These are phyloP conservation scores for Sideroxylon spinosum DNA, from an alignment of 179 eudicot species.

Conservation along the genomic window DNA sequence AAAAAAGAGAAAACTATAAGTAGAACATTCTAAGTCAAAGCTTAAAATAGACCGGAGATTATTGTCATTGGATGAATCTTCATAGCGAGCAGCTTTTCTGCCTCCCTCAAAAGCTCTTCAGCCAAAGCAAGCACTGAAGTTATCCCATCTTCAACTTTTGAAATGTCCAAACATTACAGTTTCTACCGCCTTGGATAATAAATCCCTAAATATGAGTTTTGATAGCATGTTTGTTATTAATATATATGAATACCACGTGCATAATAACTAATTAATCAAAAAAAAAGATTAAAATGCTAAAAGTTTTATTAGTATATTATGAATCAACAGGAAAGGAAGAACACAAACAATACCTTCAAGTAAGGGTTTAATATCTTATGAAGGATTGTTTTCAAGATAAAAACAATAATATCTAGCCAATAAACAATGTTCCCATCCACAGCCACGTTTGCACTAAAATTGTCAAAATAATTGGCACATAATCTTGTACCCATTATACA, in stretches of 20 bases:
- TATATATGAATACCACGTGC: too few species aligned
- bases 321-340: too few species aligned
- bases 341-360: too few species aligned
- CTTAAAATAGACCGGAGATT: conserved; percentile 55
- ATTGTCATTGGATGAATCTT: conserved; percentile 98
- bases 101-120: conserved; percentile 94
- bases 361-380: too few species aligned
- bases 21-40: background rate
- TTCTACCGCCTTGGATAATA: too few species aligned
- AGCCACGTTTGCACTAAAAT: conserved; percentile 72
- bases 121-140: conserved; percentile 97
- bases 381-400: too few species aligned
- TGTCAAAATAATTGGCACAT: conserved; percentile 74
- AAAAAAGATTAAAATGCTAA: too few species aligned
- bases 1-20: background rate
- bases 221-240: too few species aligned
- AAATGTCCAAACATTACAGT: conserved; percentile 74
- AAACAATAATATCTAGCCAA: too few species aligned
- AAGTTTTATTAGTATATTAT: too few species aligned
- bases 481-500: conserved; percentile 41
- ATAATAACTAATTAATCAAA: too few species aligned
- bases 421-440: conserved; percentile 68
- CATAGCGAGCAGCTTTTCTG: conserved; percentile 84
- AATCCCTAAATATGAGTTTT: too few species aligned
- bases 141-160: conserved; percentile 96